These are phyloP conservation scores for Rubia yunnanensis DNA, from an alignment of 257 asterid species.

Conservation along the genomic window DNA sequence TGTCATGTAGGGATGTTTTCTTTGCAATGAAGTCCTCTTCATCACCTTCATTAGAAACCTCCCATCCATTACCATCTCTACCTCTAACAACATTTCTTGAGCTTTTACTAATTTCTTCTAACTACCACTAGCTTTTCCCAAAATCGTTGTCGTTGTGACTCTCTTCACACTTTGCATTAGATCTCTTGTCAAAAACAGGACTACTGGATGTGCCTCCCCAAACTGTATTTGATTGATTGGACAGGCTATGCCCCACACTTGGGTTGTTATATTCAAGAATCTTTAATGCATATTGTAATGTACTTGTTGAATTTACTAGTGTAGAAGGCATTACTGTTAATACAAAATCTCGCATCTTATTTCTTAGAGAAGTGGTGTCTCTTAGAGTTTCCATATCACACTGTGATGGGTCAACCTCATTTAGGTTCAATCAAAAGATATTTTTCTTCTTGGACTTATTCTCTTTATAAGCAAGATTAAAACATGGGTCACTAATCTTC, in stretches of 20 bases:
- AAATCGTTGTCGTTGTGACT: constrained; percentile 16
- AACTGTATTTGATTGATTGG: constrained; percentile 18
- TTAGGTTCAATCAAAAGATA: constrained; percentile 14
- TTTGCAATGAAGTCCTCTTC: no score
- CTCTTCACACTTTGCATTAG: constrained; percentile 34
- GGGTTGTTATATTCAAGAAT: constrained; percentile 20
- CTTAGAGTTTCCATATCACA: constrained; percentile 20
- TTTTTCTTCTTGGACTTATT: constrained; percentile 18
- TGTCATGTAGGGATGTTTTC: no score
- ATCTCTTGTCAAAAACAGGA: constrained; percentile 33
- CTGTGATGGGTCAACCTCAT: constrained; percentile 20
- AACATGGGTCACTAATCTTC: constrained; percentile 17
- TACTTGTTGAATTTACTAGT: no score
- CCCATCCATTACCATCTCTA: constrained; percentile 26
- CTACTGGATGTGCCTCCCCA: constrained; percentile 24
- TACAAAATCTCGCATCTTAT: constrained; percentile 12
- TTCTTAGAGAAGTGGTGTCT: constrained; percentile 14
- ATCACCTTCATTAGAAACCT: constrained; percentile 25
- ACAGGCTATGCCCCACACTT: constrained; percentile 16
- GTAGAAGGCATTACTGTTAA: constrained; percentile 7
- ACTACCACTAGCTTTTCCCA: constrained; percentile 20
- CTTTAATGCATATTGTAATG: constrained; percentile 11
- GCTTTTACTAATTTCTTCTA: constrained; percentile 16
- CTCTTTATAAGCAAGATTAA: constrained; percentile 18
- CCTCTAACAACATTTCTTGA: constrained; percentile 22